Evolutionary conservation across 2,329 filamentous ascomycete species (phyloP).

Genomic region (Claviceps spartinae): DNA sequence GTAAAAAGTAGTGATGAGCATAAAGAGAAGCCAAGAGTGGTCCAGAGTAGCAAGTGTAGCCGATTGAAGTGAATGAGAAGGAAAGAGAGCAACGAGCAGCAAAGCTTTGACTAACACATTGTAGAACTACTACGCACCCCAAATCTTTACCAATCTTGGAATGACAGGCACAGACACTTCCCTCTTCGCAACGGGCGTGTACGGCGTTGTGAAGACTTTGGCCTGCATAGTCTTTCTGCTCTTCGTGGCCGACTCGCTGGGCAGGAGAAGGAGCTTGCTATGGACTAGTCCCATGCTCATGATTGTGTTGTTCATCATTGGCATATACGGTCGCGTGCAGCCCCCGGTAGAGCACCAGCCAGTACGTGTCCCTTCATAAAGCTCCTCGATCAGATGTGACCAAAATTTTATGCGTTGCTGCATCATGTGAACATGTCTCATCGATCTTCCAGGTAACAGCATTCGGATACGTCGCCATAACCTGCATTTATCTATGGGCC

Average conservation of each 20-base stretch:
- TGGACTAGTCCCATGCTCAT: conserved; percentile 53
- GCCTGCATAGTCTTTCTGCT: conserved; percentile 51
- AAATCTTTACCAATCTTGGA: conserved; percentile 54
- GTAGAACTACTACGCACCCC: conserved; percentile 52
- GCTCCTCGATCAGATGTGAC: background rate
- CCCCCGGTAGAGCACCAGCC: conserved; percentile 38
- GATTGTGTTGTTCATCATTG: conserved; percentile 53
- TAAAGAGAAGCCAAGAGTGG: too few species aligned
- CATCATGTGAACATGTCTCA: background rate
- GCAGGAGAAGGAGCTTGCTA: conserved; percentile 44
- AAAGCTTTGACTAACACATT: background rate
- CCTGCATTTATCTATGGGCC: conserved; percentile 61
- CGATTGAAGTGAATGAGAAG: background rate
- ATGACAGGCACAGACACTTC: conserved; percentile 40
- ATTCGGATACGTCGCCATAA: conserved; percentile 56
- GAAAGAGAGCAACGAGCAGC: background rate
- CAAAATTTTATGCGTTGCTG: background rate
- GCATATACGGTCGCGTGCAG: conserved; percentile 52
- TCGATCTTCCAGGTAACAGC: conserved; percentile 32
- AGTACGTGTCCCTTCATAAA: conserved; percentile 18
- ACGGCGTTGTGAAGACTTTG: conserved; percentile 56
- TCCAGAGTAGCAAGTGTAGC: too few species aligned
- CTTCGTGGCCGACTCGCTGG: conserved; percentile 56
- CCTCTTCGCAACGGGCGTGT: conserved; percentile 61
- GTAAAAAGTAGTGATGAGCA: too few species aligned